Evolutionary conservation across 768 basidiomycete species (phyloP), one percentile per base, ranked within the genome.

Genomic region (Xerocomellus chrysenteron): DNA sequence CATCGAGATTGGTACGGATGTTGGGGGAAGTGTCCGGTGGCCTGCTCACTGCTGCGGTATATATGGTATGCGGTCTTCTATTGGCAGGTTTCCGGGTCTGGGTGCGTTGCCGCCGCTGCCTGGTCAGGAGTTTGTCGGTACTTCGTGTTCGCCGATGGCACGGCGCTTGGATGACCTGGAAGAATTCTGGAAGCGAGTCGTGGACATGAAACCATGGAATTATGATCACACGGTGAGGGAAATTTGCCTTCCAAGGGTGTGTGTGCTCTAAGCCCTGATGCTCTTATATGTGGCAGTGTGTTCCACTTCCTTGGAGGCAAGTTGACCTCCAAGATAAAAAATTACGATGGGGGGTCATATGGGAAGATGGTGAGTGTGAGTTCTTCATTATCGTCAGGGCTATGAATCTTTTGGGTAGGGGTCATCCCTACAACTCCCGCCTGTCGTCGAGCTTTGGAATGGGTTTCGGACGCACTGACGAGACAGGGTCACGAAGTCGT

Each of bases 31-130:
- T 19, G 69, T 77, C 14, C 73, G 82, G 46, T 74, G 79, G 50
- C 82, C 82, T 2, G 74, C 81, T 2, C 75, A 78, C 12, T 78
- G 72, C 46, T 80, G 77, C 61, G 82, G 81, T 4, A 44, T 81
- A 19, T 81, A 80, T 57, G 65, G 73, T 17, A 68, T 80, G 63
- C 75, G 75, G 33, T 70, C 75, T 4, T 72, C 75, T 12, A 46
- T 62, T 0, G 74, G 78, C 21, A 70, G 79, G 39, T 75, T 77
- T 55, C 78, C 78, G 0, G 54, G 56, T 13, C 52, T 64, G 47
- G 77, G 77, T 26, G 52, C 68, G 4, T 52, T 51, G 11, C 55
- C 72, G 1, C 68, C 73, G 26, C 48, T 69, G 11, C 74, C 75
- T 3, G 79, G 79, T 6, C 68, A 74, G 45, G 76, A 78, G 26